Conservation (phyloP, 805 yeast species). For the Starmerella etchellsii region DNA sequence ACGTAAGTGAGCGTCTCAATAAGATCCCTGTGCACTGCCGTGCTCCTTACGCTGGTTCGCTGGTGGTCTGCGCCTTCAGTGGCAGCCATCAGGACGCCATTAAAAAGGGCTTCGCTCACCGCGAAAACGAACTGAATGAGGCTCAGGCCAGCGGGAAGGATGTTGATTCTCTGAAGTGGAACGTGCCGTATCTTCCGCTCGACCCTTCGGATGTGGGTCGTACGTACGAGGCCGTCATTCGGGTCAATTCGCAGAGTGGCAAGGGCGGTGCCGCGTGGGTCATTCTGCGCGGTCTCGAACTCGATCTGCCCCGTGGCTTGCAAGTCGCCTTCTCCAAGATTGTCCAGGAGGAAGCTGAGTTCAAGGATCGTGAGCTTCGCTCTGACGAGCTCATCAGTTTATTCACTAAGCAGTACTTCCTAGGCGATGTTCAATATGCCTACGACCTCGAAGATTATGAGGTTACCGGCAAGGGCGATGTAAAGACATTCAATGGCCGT, state of each 20-base stretch:
- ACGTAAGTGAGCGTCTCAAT: constrained; percentile 65
- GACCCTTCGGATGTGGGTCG: constrained; percentile 80
- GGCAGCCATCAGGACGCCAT: constrained; percentile 87
- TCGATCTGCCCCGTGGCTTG: constrained; percentile 69
- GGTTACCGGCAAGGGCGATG: constrained; percentile 37
- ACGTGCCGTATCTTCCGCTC: constrained; percentile 68
- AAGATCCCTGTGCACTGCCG: constrained; percentile 68
- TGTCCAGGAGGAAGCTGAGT: constrained; percentile 60
- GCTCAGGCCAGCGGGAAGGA: constrained; percentile 9
- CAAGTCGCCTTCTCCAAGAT: constrained; percentile 62
- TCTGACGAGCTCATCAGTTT: constrained; percentile 50
- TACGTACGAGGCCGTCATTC: constrained; percentile 81
- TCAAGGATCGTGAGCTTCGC: constrained; percentile 57
- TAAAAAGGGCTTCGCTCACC: constrained; percentile 58
- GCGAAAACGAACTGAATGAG: constrained; percentile 29
- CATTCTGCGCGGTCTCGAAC: constrained; percentile 57
- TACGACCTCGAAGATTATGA: constrained; percentile 33
- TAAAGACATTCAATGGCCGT: constrained; percentile 19
- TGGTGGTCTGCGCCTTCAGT: constrained; percentile 71
- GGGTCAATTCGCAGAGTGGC: constrained; percentile 80
- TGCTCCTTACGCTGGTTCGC: constrained; percentile 72
- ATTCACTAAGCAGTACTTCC: constrained; percentile 48
- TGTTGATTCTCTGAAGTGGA: constrained; percentile 39
- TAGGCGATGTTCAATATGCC: constrained; percentile 30
- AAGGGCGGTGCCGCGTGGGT: constrained; percentile 89